Conservation (phyloP, 371 early-diverging fungal genomes). For the Mucor piriformis region DNA sequence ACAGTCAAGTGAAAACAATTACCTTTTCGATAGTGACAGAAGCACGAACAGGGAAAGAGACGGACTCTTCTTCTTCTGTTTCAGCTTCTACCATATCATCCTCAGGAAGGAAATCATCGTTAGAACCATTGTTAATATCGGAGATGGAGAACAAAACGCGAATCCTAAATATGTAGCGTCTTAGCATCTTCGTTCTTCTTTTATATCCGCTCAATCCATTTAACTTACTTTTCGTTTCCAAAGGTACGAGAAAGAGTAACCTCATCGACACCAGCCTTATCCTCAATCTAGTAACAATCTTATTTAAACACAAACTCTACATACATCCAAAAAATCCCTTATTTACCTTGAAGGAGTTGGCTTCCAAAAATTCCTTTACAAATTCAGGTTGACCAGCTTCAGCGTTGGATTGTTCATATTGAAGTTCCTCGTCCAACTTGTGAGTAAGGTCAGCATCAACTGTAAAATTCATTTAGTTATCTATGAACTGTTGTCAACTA, state of each 20-base stretch:
- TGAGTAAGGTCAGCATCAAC: conserved; percentile 72
- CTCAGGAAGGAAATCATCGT: conserved; percentile 57
- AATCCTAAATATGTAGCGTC: conserved; percentile 57
- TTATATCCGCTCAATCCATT: not conserved
- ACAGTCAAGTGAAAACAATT: not conserved
- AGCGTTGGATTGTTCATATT: conserved; percentile 78
- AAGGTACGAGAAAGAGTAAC: conserved; percentile 81
- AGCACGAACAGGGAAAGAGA: conserved; percentile 77
- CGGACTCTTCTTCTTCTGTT: conserved; percentile 52
- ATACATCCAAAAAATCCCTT: not conserved
- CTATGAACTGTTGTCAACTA: not conserved
- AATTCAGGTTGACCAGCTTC: conserved; percentile 68
- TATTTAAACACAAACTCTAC: not conserved
- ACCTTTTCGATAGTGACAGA: conserved; percentile 82
- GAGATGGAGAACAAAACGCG: conserved; percentile 85
- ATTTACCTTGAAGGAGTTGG: conserved; percentile 76
- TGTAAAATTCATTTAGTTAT: conserved; percentile 14
- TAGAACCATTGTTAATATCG: conserved; percentile 73
- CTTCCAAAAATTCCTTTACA: conserved; percentile 74
- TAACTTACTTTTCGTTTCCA: conserved; percentile 86
- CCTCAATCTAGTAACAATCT: conserved; percentile 64
- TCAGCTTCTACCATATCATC: conserved; percentile 52
- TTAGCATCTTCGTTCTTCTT: not conserved
- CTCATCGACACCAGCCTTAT: conserved; percentile 80
- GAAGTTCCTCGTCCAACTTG: conserved; percentile 77